Evolutionary conservation across 768 basidiomycete species (phyloP).

Genomic region (Boletus vermiculosoides): DNA sequence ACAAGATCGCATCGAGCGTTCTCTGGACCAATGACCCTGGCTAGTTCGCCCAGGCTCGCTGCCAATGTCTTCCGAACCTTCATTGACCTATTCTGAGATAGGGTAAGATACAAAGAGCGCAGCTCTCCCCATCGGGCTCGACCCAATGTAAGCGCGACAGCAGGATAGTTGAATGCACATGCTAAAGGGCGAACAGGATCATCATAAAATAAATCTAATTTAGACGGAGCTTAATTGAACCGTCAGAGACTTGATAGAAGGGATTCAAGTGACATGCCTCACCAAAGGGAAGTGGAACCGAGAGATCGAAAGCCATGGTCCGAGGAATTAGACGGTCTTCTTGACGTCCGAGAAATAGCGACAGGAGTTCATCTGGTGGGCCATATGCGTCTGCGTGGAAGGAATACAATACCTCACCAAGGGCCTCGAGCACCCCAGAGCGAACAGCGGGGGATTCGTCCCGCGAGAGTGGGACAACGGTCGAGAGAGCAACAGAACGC

Average conservation of each 20-base stretch:
- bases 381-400: slow-evolving; percentile 63
- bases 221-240: slow-evolving; percentile 17
- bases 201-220: slow-evolving; percentile 48
- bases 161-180: slow-evolving; percentile 90
- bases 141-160: slow-evolving; percentile 83
- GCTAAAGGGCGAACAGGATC: slow-evolving; percentile 75
- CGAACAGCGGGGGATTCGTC: slow-evolving; percentile 72
- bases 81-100: slow-evolving; percentile 57
- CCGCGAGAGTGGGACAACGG: slow-evolving; percentile 56
- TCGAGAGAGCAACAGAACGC: slow-evolving; percentile 62
- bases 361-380: slow-evolving; percentile 72
- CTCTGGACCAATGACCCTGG: slow-evolving; percentile 76
- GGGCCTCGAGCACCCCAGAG: slow-evolving; percentile 75
- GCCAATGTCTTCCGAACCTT: slow-evolving; percentile 80
- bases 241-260: slow-evolving; percentile 4
- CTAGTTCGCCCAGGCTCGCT: slow-evolving; percentile 86
- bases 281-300: slow-evolving; percentile 16
- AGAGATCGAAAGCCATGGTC: slow-evolving; percentile 11
- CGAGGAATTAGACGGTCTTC: slow-evolving; percentile 41
- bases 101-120: slow-evolving; percentile 60
- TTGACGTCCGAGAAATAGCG: slow-evolving; percentile 69
- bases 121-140: slow-evolving; percentile 70
- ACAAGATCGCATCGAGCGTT: slow-evolving; percentile 68
- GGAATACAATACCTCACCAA: slow-evolving; percentile 86
- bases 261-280: slow-evolving; percentile 4